These are phyloP conservation scores for Dichotomopilus funicola DNA, from an alignment of 2,329 filamentous ascomycete genomes.

Conservation along the genomic window DNA sequence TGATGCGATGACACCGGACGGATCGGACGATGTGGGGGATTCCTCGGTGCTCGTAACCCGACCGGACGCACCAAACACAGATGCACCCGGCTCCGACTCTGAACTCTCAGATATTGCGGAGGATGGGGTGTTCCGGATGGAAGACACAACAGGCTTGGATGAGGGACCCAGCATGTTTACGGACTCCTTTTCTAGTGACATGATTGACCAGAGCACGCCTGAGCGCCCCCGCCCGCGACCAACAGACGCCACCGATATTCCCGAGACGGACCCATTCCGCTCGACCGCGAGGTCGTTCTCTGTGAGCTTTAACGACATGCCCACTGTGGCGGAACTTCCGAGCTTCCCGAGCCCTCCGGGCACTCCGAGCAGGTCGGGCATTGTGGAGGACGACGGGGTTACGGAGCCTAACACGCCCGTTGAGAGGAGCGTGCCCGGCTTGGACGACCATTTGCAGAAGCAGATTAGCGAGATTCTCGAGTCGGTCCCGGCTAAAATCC, in stretches of 20 bases:
- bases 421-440: conserved; percentile 33
- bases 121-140: conserved; percentile 15
- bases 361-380: conserved; percentile 39
- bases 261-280: conserved; percentile 41
- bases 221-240: conserved; percentile 32
- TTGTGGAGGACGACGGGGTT: conserved; percentile 41
- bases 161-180: conserved; percentile 34
- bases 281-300: conserved; percentile 34
- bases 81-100: conserved; percentile 6
- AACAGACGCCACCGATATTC: conserved; percentile 34
- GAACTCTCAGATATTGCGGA: conserved; percentile 14
- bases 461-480: conserved; percentile 75
- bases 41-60: background rate
- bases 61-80: background rate
- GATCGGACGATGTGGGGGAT: background rate
- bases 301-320: conserved; percentile 40
- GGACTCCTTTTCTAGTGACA: conserved; percentile 35
- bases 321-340: conserved; percentile 37
- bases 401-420: conserved; percentile 32
- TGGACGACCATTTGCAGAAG: conserved; percentile 65
- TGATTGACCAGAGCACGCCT: conserved; percentile 41
- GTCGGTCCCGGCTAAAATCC: conserved; percentile 73
- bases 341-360: conserved; percentile 38
- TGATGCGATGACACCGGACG: background rate
- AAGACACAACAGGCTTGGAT: conserved; percentile 35